These are phyloP conservation scores for Hanseniaspora meyeri DNA, from an alignment of 805 yeast genomes.

Conservation along the genomic window DNA sequence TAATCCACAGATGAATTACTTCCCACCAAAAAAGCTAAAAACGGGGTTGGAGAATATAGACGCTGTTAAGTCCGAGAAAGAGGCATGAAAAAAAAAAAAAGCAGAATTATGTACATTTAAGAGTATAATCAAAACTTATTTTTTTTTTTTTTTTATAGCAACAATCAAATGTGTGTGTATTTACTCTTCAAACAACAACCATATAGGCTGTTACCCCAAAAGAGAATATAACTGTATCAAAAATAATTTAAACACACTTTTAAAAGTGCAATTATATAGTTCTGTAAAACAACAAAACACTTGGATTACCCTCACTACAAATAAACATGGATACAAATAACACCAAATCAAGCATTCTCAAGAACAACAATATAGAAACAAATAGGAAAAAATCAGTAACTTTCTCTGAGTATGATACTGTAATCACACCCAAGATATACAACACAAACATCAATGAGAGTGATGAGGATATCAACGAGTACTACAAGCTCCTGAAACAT, in stretches of 20 bases:
- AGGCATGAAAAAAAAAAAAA: too few species aligned
- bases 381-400: constrained; percentile 12
- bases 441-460: background rate
- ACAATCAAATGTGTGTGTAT: too few species aligned
- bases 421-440: constrained; percentile 12
- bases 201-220: too few species aligned
- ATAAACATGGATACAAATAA: background rate
- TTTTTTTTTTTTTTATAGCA: too few species aligned
- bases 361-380: background rate
- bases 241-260: too few species aligned
- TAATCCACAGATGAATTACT: background rate
- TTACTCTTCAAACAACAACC: too few species aligned
- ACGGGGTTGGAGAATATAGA: background rate
- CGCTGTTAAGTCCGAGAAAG: background rate
- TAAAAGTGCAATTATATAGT: too few species aligned
- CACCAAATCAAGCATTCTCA: background rate
- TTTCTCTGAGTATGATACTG: constrained; percentile 15
- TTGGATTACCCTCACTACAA: too few species aligned
- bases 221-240: too few species aligned
- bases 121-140: too few species aligned
- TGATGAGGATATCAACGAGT: constrained; percentile 2
- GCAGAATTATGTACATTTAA: too few species aligned
- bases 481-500: constrained; percentile 3
- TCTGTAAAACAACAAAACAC: too few species aligned
- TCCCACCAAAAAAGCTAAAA: background rate